These are phyloP conservation scores for Hansenula lynferdii DNA, from an alignment of 1,139 yeast species.

Conservation along the genomic window DNA sequence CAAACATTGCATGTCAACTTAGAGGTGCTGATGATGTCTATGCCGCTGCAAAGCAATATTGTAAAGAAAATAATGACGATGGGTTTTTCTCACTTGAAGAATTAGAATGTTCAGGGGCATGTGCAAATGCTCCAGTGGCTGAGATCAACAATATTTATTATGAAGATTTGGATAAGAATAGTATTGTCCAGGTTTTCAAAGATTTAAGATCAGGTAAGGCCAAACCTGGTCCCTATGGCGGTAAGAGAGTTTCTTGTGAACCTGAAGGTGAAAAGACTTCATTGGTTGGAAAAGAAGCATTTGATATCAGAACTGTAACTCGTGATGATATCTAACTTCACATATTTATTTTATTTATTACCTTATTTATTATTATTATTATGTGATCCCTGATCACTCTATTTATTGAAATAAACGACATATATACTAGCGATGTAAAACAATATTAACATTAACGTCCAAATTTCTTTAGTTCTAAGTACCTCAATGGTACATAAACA, in stretches of 20 bases:
- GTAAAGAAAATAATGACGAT: slow-evolving; percentile 78
- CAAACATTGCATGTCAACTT: slow-evolving; percentile 87
- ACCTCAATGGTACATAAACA: slow-evolving; percentile 60
- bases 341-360: neutral
- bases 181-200: slow-evolving; percentile 56
- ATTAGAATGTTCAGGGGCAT: slow-evolving; percentile 90
- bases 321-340: slow-evolving; percentile 35
- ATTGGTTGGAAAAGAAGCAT: slow-evolving; percentile 56
- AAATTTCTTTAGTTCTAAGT: slow-evolving; percentile 52
- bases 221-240: slow-evolving; percentile 66
- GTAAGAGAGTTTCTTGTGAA: slow-evolving; percentile 64
- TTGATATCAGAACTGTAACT: slow-evolving; percentile 60
- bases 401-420: neutral
- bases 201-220: slow-evolving; percentile 62
- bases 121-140: slow-evolving; percentile 89
- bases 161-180: slow-evolving; percentile 76
- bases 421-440: neutral
- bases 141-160: slow-evolving; percentile 80
- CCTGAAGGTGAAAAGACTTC: slow-evolving; percentile 71
- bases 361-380: slow-evolving; percentile 2
- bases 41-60: slow-evolving; percentile 59
- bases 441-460: slow-evolving; percentile 26
- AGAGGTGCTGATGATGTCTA: slow-evolving; percentile 79
- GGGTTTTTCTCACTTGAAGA: slow-evolving; percentile 78
- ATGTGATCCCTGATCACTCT: slow-evolving; percentile 3